Percentiles rank a stretch among this genome's conserved stretches.
These are phyloP conservation scores for Lodderomyces pseudojiufengensis DNA, from an alignment of 1,139 yeast genomes.

Conservation along the genomic window DNA sequence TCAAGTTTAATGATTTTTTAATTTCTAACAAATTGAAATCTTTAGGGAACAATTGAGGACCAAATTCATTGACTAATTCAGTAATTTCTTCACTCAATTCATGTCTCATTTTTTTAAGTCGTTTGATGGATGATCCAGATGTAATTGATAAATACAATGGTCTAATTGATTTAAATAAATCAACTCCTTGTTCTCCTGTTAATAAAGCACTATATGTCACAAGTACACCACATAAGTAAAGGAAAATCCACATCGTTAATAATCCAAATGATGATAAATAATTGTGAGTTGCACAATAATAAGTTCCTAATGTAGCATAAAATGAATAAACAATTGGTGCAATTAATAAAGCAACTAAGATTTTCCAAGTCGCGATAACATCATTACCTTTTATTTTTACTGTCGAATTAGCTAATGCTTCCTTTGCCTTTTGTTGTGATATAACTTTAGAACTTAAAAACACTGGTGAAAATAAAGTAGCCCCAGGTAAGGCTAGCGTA, in stretches of 20 bases:
- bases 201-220: slow-evolving; percentile 85
- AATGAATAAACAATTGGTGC: slow-evolving; percentile 82
- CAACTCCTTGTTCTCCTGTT: slow-evolving; percentile 92
- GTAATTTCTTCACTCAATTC: slow-evolving; percentile 44
- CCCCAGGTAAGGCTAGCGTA: slow-evolving; percentile 77
- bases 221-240: slow-evolving; percentile 57
- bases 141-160: slow-evolving; percentile 71
- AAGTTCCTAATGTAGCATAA: slow-evolving; percentile 69
- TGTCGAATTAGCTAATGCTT: slow-evolving; percentile 82
- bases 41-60: slow-evolving; percentile 43
- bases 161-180: slow-evolving; percentile 73
- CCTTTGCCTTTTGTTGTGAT: slow-evolving; percentile 65
- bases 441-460: slow-evolving; percentile 73
- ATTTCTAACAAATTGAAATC: slow-evolving; percentile 44
- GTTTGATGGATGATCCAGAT: slow-evolving; percentile 56
- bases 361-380: slow-evolving; percentile 95
- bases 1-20: slow-evolving; percentile 27
- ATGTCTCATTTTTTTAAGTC: slow-evolving; percentile 40
- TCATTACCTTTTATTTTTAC: slow-evolving; percentile 91
- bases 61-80: slow-evolving; percentile 41
- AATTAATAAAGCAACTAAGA: slow-evolving; percentile 80
- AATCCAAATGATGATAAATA: slow-evolving; percentile 18
- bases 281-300: slow-evolving; percentile 33
- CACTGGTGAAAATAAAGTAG: slow-evolving; percentile 79
- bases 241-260: slow-evolving; percentile 40